Base-by-base conservation (phyloP, 495 filamentous ascomycete species). In the Annulohypoxylon bovei region DNA sequence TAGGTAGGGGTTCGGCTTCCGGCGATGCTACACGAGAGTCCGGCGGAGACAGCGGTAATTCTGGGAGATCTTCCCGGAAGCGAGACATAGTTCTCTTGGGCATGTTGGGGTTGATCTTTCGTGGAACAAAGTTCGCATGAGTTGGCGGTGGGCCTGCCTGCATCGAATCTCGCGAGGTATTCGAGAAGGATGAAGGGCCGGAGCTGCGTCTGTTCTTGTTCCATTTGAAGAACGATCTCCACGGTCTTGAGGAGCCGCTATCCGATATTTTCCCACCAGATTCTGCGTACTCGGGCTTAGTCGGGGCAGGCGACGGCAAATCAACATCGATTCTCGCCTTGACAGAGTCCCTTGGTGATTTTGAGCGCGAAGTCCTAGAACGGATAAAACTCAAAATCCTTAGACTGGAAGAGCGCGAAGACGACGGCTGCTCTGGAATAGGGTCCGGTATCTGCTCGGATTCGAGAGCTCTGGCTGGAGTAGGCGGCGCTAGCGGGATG, bases 21-120 rank as follows among this genome's bases (percentile, higher is more conserved):
- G 89, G 89, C 0, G 92, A 94, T 66, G 94, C 92, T 30, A 95
- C 75, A 40, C 91, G 84, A 1, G 94, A 96, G 56, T 92, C 91
- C 4, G 93, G 89, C 7, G 92, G 92, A 16, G 93, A 95, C 16
- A 94, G 75, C 1, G 93, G 91, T 28, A 93, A 83, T 71, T 97
- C 94, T 16, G 92, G 93, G 14, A 98, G 86, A 76, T 97, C 93
- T 77, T 98, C 94, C n/a, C 89, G 88, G 82, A 98, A 98, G 49
- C 93, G 94, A 42, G 93, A 97, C 79, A 92, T 91, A 3, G 93
- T 92, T 28, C 93, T 89, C 65, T 89, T 88, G 6, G 93, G 88
- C 1, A 84, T 72, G 18, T 77, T 77, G 3, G 79, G 70, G 68
- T 76, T 82, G 2, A 83, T 58, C 16, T 76, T 77, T 9, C 82